Evolutionary conservation across 495 filamentous ascomycete genomes (phyloP).

Genomic region (Neurospora sp.): DNA sequence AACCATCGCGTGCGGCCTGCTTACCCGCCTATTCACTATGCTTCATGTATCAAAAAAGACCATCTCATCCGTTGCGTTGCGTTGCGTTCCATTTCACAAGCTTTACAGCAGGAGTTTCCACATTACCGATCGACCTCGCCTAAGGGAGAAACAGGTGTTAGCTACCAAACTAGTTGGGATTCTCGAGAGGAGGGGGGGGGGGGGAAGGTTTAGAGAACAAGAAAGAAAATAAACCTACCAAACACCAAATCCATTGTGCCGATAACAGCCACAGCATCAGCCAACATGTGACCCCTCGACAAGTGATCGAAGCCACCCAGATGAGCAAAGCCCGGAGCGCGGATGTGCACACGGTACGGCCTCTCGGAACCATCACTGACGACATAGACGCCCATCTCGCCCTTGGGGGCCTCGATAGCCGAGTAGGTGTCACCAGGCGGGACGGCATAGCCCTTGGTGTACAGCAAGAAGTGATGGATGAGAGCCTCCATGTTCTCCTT

Average conservation of each 20-base stretch:
- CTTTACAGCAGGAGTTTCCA: not conserved
- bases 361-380: constrained; percentile 93
- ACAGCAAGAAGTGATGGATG: constrained; percentile 98
- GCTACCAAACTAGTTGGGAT: constrained; percentile 4
- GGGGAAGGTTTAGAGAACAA: not conserved
- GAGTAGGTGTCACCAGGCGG: constrained; percentile 98
- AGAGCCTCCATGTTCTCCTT: constrained; percentile 99
- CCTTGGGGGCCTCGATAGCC: constrained; percentile 97
- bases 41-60: not conserved
- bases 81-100: not conserved
- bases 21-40: not conserved
- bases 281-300: constrained; percentile 80
- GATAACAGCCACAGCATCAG: constrained; percentile 95
- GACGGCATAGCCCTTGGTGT: constrained; percentile 95
- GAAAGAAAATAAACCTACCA: constrained; percentile 24
- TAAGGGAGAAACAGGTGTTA: constrained; percentile 7
- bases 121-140: constrained; percentile 43
- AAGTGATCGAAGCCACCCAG: constrained; percentile 90
- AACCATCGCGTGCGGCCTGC: not conserved
- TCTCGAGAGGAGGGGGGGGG: not conserved
- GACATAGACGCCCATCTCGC: constrained; percentile 98
- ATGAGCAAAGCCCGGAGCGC: constrained; percentile 95
- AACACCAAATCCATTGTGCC: constrained; percentile 85
- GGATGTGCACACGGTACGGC: constrained; percentile 95
- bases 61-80: not conserved